Conservation (phyloP, 2,329 filamentous ascomycete genomes). For the Pleochaeta shiraiana region DNA sequence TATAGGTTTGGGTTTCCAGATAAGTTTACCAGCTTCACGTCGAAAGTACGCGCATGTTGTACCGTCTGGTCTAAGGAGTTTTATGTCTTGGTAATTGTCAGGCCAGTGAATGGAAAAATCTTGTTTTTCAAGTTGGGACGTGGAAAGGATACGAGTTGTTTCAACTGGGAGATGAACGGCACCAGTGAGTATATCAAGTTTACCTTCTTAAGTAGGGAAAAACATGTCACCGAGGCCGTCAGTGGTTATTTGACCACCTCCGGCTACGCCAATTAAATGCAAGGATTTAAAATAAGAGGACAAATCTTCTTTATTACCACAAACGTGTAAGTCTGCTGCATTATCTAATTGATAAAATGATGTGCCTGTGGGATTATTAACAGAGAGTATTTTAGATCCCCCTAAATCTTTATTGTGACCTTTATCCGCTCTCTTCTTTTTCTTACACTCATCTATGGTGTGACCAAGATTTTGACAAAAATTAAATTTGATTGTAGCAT, state of each 20-base stretch:
- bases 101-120: not conserved
- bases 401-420: not conserved
- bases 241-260: not conserved
- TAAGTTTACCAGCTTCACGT: not conserved
- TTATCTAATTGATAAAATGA: not conserved
- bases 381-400: not conserved
- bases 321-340: not conserved
- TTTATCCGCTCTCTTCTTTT: not conserved
- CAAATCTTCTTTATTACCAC: not conserved
- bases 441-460: not conserved
- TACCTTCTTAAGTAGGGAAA: not conserved
- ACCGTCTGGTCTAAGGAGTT: not conserved
- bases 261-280: not conserved
- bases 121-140: conserved; percentile 2
- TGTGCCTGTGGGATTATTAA: not conserved
- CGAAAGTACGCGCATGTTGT: not conserved
- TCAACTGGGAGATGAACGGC: not conserved
- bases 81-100: not conserved
- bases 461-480: not conserved
- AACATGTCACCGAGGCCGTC: not conserved
- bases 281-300: not conserved
- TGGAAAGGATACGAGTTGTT: conserved; percentile 1
- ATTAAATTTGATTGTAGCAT: not conserved
- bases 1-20: not conserved
- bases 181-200: not conserved